Base-by-base conservation (phyloP, 176 grass and related monocot genomes). In the Stipa capillata region DNA sequence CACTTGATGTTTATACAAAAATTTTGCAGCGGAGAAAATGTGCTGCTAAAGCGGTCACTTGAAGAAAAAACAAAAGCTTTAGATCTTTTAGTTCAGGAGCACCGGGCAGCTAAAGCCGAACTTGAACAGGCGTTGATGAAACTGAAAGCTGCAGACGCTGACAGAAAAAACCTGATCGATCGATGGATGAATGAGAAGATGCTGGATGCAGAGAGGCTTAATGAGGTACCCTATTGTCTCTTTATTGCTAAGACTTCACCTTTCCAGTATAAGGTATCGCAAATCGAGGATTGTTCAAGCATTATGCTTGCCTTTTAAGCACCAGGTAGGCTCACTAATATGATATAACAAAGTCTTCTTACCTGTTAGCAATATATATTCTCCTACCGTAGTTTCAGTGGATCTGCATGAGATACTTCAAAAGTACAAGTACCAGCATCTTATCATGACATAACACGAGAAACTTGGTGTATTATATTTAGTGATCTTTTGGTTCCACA, bases 121-220 rank as follows among this genome's bases (percentile, higher is more conserved):
- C 87, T 89, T 56, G 88, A 99, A 66, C 83, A 87, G 41, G 84
- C 69, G 60, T 39, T 92, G 62, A 18, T 54, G n/a, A 95, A 99
- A 80, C 77, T 93, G 21, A 94, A 85, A 83, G 69, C 65, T 74
- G 85, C 92, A 2, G 88, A 91, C 68, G 28, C 83, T 67, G 96
- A 95, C 36, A 99, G 89, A 69, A 92, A 75, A 36, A 88, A 64
- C 49, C 69, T 99, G 74, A 91, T 95, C 27, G 88, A 99, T 85
- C 80, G 90, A 65, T 95, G 93, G 92, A 95, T 95, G 96, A 81
- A 93, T 41, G 96, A 94, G 60, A 99, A 99, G 83, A 99, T 99
- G 96, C 89, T 95, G 73, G 92, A 90, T 54, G 96, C 96, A 73
- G 96, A 99, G 88, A 99, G 49, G 84, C 88, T 99, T 71, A 99